Evolutionary conservation across 2,329 filamentous ascomycete genomes (phyloP), one percentile per base, ranked within the genome.

Genomic region (Fusarium abutilonis): DNA sequence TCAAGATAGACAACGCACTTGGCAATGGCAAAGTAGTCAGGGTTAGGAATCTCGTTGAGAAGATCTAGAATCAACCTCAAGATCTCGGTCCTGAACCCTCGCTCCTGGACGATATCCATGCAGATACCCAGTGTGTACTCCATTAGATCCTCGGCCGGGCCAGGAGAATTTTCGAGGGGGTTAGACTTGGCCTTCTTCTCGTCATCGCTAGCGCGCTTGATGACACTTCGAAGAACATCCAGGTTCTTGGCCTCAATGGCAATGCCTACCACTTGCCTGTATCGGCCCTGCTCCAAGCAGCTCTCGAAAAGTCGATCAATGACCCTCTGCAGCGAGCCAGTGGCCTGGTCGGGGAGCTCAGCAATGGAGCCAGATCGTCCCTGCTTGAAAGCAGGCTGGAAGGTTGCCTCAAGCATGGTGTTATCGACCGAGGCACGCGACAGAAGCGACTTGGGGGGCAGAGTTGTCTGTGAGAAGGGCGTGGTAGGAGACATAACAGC

Each of bases 1-100:
- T 97, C 90, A 15, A 99, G 85, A 71, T 98, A 97, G 34, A 99
- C 94, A 28, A 97, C 95, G 71, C 95, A 99, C 78, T 96, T 96
- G 46, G 95, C 94, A 70, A 99, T 98, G 17, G 95, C 92, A 76
- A 99, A 99, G 78, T 97, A 98, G 75, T 99, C 95, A 0, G 95
- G 95, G 57, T 86, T 92, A 2, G 93, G 91, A 52, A 96, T 95
- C 56, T 96, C 92, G 79, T 90, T 97, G 34, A 99, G 83, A n/a
- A 99, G 86, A 57, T 94, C 91, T n/a, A 99, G 87, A 52, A 99
- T 95, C 41, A 99, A 83, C 70, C 90, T 89, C 56, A 99, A 79
- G 49, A 99, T 97, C 80, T 95, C 82, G 32, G 84, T 86, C 61
- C 95, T 88, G 72, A 98, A 86, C 43, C 89, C 88, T 49, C 94